Evolutionary conservation across 306 rosid genomes (phyloP), one percentile per base, ranked within the genome.

Genomic region (Mucuna pruriens): DNA sequence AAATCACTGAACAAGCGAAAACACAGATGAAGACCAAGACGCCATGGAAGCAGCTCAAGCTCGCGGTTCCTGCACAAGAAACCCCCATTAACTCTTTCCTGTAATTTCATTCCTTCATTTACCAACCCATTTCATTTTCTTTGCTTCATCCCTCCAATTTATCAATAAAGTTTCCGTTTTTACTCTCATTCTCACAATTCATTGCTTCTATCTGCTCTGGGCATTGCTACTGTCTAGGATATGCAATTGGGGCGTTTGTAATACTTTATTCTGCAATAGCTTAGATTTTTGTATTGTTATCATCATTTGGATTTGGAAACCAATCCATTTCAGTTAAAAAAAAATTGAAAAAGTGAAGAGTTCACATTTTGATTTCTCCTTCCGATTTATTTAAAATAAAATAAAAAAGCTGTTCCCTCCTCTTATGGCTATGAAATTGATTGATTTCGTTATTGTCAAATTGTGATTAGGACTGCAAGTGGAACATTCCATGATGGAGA

Each of bases 401-500:
- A n/a, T n/a, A n/a, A n/a, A 29, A 29, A 29, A 29, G 31, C 31
- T 29, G 1, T 29, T 23, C 34, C 8, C 20, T 51, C 22, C 6
- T 40, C 25, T 71, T 10, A 3, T 60, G 46, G 19, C 61, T 38
- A 69, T 80, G 81, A 63, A 71, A 49, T 65, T 83, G 58, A 71
- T 20, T 81, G 49, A 71, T 36, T 81, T 42, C 65, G 15, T 86
- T 71, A 22, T 65, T 8, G 46, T 80, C 22, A 38, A 72, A 29
- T 49, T 76, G 10, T 52, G 29, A 39, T 52, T 39, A 86, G 90
- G 85, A 86, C 90, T 84, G 85, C 85, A 9, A 94, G 97, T 84
- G 98, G 98, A 34, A 94, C 97, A 74, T 95, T 95, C 84, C 99
- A 93, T 74, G 99, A 95, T 46, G 99, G 98, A 7, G 95, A 90